Conservation (phyloP, 148 eudicot species). For the Vaccinium macrocarpon region DNA sequence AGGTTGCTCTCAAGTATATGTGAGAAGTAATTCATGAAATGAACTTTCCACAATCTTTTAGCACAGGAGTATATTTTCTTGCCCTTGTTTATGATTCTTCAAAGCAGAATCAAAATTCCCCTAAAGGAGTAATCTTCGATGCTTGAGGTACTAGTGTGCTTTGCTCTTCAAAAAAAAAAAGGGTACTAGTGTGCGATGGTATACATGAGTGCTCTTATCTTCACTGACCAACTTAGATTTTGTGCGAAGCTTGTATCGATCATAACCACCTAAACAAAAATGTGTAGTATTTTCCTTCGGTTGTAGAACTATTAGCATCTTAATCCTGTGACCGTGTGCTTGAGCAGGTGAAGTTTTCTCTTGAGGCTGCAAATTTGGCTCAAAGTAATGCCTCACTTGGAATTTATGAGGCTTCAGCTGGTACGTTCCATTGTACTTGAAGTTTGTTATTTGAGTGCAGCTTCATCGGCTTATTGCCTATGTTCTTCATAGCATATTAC, state of each 20-base stretch:
- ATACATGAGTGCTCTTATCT: background rate
- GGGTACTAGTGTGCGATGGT: background rate
- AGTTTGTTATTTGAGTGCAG: background rate
- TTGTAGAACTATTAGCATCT: conserved; percentile 5
- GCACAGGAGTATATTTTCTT: background rate
- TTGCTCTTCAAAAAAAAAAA: too few species aligned
- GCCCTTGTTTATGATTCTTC: background rate
- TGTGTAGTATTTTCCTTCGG: background rate
- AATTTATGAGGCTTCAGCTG: conserved; percentile 69
- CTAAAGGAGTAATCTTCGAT: too few species aligned
- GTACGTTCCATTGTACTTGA: conserved; percentile 37
- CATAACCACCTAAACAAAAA: background rate
- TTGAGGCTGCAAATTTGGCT: conserved; percentile 73
- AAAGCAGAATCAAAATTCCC: background rate
- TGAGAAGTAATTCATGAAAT: background rate
- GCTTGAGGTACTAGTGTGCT: background rate
- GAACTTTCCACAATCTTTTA: background rate
- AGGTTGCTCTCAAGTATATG: background rate
- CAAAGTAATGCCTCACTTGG: conserved; percentile 68
- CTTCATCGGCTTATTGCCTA: background rate
- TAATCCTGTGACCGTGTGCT: background rate
- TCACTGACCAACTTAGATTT: background rate
- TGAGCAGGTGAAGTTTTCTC: conserved; percentile 81
- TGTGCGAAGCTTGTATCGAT: background rate
- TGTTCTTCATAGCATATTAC: background rate